Base-by-base conservation (phyloP, 306 rosid genomes). In the Alnus glutinosa region DNA sequence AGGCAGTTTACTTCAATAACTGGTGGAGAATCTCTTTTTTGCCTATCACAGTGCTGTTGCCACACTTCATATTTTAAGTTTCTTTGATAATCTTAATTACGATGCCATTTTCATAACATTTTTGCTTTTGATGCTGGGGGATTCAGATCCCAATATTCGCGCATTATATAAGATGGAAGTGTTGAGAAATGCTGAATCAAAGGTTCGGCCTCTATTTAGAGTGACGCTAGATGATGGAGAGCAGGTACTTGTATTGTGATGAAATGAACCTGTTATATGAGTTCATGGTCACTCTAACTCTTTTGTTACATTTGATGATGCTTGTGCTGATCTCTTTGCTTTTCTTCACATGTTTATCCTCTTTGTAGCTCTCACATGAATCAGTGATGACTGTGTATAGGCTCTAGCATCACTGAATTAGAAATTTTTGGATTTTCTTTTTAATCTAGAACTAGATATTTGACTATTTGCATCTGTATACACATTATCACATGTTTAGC, bases 151-250 rank as follows among this genome's bases (percentile, higher is more conserved):
- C 11, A 80, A 84, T 81, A 79, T 57, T 47, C 74, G 79, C 75
- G 63, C 93, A 28, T 75, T 78, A 30, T 95, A 95, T 74, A 92
- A 85, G 89, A 92, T 95, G 98, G 98, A 95, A 88, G 98, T 92
- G 68, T 75, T 91, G 89, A 90, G 98, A 84, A 98, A 95, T 83
- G 85, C 90, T 44, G 97, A 95, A 69, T 84, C 89, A 79, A 90
- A 91, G 83, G 59, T 78, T 85, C 88, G 88, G 83, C 98, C 98
- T 46, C 77, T 95, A 42, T 95, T 95, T 82, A 91, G 90, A 82
- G 97, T 95, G 85, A 91, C 98, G 34, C 55, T 83, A 70, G 97
- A 91, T 62, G 85, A 83, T 68, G 93, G 98, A 77, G 97, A 90
- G 91, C 93, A 94, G 98, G 98, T 94, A 92, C 84, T 76, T 42